Conservation (phyloP, 169 alveolate species). For the Plasmodium vinckei region DNA sequence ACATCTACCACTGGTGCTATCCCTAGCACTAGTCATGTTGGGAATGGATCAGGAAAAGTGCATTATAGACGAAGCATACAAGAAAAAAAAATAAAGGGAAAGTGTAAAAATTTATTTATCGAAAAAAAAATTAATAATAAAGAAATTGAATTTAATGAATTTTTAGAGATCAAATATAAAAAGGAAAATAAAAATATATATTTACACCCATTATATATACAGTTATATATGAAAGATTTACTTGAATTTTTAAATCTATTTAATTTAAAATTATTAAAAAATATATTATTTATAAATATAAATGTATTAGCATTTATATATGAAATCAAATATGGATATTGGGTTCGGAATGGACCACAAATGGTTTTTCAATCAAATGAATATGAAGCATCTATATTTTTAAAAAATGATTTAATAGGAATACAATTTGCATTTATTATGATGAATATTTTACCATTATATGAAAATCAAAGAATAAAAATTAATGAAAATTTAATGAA, state of each 20-base stretch:
- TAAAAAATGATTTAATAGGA: conserved; percentile 63
- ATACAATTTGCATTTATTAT: conserved; percentile 52
- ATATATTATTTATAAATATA: conserved; percentile 35
- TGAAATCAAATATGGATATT: conserved; percentile 71
- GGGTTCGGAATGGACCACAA: conserved; percentile 72
- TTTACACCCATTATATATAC: conserved; percentile 43
- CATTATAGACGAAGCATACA: conserved; percentile 36
- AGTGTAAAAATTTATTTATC: conserved; percentile 46
- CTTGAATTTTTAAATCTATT: conserved; percentile 42
- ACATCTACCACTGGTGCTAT: neutral
- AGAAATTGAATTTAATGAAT: conserved; percentile 59
- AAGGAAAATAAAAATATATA: conserved; percentile 34
- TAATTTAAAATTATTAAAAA: conserved; percentile 25
- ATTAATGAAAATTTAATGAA: neutral
- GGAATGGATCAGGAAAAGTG: neutral
- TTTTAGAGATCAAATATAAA: conserved; percentile 25
- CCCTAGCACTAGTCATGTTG: neutral
- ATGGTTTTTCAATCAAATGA: conserved; percentile 44
- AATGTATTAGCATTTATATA: conserved; percentile 32
- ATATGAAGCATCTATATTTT: conserved; percentile 38
- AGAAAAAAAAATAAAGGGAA: conserved; percentile 38
- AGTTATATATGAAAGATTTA: conserved; percentile 58
- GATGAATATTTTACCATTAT: conserved; percentile 67
- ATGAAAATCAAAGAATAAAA: conserved; percentile 20
- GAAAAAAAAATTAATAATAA: conserved; percentile 46